These are phyloP conservation scores for Solanum sejunctum DNA, from an alignment of 257 asterid species.

Conservation along the genomic window DNA sequence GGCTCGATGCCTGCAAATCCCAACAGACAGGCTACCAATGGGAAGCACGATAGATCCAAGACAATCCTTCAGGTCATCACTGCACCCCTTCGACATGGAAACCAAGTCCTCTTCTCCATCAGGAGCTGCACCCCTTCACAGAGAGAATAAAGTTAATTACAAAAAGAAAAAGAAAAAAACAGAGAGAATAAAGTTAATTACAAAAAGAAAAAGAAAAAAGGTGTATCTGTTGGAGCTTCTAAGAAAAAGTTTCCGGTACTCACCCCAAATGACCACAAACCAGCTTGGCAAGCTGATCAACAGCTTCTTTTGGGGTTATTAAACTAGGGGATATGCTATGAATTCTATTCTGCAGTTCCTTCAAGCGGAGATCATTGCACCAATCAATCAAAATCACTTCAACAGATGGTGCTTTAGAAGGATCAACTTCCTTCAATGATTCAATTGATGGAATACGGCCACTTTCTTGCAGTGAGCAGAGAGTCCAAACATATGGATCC, in stretches of 20 bases:
- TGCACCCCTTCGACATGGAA: slow-evolving; percentile 65
- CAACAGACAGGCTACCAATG: slow-evolving; percentile 64
- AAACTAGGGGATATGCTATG: slow-evolving; percentile 47
- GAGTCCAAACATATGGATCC: slow-evolving; percentile 90
- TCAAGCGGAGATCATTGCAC: slow-evolving; percentile 66
- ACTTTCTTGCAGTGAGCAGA: slow-evolving; percentile 76
- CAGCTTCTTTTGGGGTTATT: slow-evolving; percentile 57
- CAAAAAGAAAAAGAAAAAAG: not conserved
- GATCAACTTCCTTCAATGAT: slow-evolving; percentile 60
- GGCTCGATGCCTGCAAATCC: slow-evolving; percentile 81
- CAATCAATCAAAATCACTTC: slow-evolving; percentile 74
- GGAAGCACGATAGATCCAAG: slow-evolving; percentile 78
- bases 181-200: slow-evolving; percentile 24
- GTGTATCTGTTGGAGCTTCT: not conserved
- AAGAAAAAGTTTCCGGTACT: slow-evolving; percentile 19
- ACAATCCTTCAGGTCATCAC: slow-evolving; percentile 68
- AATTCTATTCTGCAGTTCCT: slow-evolving; percentile 63
- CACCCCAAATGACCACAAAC: slow-evolving; percentile 93
- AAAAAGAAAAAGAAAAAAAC: not conserved
- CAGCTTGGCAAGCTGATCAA: slow-evolving; percentile 86
- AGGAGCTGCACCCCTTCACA: slow-evolving; percentile 52
- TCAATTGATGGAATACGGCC: slow-evolving; percentile 89
- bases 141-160: slow-evolving; percentile 23
- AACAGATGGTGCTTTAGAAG: slow-evolving; percentile 33
- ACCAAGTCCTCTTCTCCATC: slow-evolving; percentile 57